These are phyloP conservation scores for Pseudocercospora vitis DNA, from an alignment of 2,329 filamentous ascomycete species.

Conservation along the genomic window DNA sequence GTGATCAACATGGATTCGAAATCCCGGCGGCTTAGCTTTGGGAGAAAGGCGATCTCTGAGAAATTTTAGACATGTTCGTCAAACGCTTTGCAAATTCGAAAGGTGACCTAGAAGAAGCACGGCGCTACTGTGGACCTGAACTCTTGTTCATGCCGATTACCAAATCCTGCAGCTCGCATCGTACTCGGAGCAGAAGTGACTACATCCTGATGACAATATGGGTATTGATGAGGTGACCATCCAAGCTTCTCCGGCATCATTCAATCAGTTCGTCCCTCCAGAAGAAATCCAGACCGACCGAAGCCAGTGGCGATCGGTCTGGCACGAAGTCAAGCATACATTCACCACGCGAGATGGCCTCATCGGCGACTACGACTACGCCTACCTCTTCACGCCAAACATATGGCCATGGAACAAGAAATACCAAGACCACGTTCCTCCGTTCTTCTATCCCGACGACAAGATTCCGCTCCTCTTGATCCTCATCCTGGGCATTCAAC, in stretches of 20 bases:
- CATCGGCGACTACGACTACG: slow-evolving; percentile 26
- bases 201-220: slow-evolving; percentile 1
- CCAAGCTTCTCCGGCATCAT: background rate
- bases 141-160: too few relatives aligned
- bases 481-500: slow-evolving; percentile 25
- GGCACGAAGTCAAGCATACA: slow-evolving; percentile 21
- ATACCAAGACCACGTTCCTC: slow-evolving; percentile 22
- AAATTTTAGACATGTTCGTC: too few relatives aligned
- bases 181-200: too few relatives aligned
- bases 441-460: slow-evolving; percentile 27
- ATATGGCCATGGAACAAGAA: slow-evolving; percentile 24
- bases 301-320: slow-evolving; percentile 9
- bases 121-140: too few relatives aligned
- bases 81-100: too few relatives aligned
- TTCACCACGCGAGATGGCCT: slow-evolving; percentile 25
- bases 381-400: slow-evolving; percentile 28
- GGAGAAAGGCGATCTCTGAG: too few relatives aligned
- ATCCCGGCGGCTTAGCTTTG: too few relatives aligned
- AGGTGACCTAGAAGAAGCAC: too few relatives aligned
- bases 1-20: too few relatives aligned
- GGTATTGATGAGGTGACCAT: slow-evolving; percentile 4
- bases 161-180: too few relatives aligned
- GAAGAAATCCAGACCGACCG: background rate
- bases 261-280: slow-evolving; percentile 6
- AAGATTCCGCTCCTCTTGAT: slow-evolving; percentile 27